Evolutionary conservation across 345 rosid genomes (phyloP), one percentile per base, ranked within the genome.

Genomic region (Lepidium didymum): DNA sequence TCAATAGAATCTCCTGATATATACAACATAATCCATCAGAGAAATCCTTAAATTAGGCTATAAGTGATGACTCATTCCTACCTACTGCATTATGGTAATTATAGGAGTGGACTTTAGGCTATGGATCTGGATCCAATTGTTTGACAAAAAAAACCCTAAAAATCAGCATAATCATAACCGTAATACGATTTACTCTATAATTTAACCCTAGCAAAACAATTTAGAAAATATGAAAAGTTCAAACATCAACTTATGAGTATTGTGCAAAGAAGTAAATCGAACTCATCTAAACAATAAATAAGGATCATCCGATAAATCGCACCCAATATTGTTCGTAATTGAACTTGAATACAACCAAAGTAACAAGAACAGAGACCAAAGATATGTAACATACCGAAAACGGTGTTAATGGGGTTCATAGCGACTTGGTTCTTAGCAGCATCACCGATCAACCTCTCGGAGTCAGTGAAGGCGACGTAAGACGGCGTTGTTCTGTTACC

Each of bases 341-440:
- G 11, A 40, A 27, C 31, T 27, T 0, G 1, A 27, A 4, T 5
- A 25, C 27, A 2, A 25, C 31, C 0, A 27, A 4, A 27, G 31
- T 27, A 5, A 27, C 27, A 25, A 38, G 8, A 58, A n/a, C 31
- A 35, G 36, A 56, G 42, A 8, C 21, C 3, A 7, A 8, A 25
- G 15, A 19, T 23, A 37, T 3, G 53, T 19, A 16, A 46, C 85
- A 56, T 71, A 85, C 85, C 85, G 41, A 78, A 78, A 4, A 81
- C 80, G 1, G 85, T 79, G 80, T 79, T 77, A 3, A 72, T 23
- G 0, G 84, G 86, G 65, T 80, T 78, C 79, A 76, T 73, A 12
- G 84, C 82, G 8, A 78, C 84, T 7, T 80, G 82, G 56, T 79
- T 81, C 77, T 79, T 81, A 8, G 82, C 80, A 0, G 82, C 82